phyloP scores from a whole-genome alignment of 352 stramenopile genomes.

The Aphanomyces stellatus region DNA sequence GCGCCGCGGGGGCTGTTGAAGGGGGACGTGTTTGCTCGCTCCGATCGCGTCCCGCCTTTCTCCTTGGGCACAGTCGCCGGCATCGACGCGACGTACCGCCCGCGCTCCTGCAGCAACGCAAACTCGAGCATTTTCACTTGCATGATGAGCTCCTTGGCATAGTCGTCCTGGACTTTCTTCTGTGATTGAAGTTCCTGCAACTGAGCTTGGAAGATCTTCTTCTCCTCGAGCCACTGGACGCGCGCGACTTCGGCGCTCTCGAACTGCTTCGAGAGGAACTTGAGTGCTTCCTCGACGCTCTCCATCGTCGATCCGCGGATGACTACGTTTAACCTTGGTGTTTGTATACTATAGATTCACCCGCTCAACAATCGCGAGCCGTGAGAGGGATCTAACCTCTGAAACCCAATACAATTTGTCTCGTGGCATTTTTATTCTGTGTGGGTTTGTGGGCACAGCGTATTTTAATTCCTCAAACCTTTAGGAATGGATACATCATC shows the following conservation, averaged over 20 bases:
- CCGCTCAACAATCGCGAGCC: neutral
- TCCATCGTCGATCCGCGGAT: conserved; percentile 41
- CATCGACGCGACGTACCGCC: conserved; percentile 66
- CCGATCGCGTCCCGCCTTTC: conserved; percentile 34
- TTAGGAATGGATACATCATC: too few relatives aligned
- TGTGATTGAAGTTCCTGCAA: conserved; percentile 72
- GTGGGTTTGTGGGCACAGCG: too few relatives aligned
- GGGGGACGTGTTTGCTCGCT: conserved; percentile 45
- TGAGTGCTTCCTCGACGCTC: conserved; percentile 75
- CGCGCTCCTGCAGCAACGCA: conserved; percentile 59
- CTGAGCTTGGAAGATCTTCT: conserved; percentile 56
- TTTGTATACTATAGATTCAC: neutral
- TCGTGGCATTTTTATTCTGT: too few relatives aligned
- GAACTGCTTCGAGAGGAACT: conserved; percentile 78
- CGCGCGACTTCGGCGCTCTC: conserved; percentile 71
- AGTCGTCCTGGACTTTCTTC: conserved; percentile 64
- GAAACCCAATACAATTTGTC: neutral
- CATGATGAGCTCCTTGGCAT: conserved; percentile 77
- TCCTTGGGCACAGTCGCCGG: conserved; percentile 55
- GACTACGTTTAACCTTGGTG: neutral
- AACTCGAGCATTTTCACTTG: conserved; percentile 87
- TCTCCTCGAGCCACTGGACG: conserved; percentile 66
- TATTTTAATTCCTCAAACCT: too few relatives aligned
- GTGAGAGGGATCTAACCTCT: neutral
- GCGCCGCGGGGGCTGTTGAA: conserved; percentile 25